phyloP scores from a whole-genome alignment of 371 early-diverging fungal genomes.

The Conidiobolus coronatus region DNA sequence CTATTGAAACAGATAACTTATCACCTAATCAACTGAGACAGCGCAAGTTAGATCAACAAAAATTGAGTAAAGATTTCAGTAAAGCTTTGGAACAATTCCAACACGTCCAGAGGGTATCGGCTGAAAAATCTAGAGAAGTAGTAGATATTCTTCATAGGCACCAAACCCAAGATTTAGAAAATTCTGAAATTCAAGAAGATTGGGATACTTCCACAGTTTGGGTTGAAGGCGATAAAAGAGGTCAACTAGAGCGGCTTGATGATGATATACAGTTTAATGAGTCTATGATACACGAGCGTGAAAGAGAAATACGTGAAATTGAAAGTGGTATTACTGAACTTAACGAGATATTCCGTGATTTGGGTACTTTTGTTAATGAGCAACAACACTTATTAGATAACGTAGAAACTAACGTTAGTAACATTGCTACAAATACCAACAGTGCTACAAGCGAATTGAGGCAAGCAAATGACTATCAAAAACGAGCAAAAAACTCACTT shows the following conservation, averaged over 20 bases:
- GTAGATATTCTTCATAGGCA: conserved; percentile 27
- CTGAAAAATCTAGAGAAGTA: conserved; percentile 66
- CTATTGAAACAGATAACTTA: conserved; percentile 4
- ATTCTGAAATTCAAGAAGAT: background rate
- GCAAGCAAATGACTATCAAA: conserved; percentile 56
- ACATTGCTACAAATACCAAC: conserved; percentile 48
- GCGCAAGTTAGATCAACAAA: conserved; percentile 48
- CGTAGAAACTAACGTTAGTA: conserved; percentile 67
- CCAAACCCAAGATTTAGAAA: background rate
- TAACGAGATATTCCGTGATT: conserved; percentile 88
- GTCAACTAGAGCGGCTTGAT: conserved; percentile 56
- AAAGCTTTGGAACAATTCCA: conserved; percentile 74
- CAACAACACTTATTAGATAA: conserved; percentile 81
- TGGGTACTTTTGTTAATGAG: conserved; percentile 86
- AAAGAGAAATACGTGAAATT: conserved; percentile 74
- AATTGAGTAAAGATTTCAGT: conserved; percentile 82
- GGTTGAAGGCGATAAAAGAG: conserved; percentile 9
- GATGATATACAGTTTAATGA: conserved; percentile 85
- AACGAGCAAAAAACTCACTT: conserved; percentile 51
- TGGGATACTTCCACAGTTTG: background rate
- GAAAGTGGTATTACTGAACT: conserved; percentile 78
- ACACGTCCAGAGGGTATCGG: conserved; percentile 50
- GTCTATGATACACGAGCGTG: conserved; percentile 73
- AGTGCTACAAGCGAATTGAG: conserved; percentile 60
- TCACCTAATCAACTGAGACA: conserved; percentile 17